Evolutionary conservation across 768 basidiomycete genomes (phyloP), one percentile per base, ranked within the genome.

Genomic region (Agrocybe praecox): DNA sequence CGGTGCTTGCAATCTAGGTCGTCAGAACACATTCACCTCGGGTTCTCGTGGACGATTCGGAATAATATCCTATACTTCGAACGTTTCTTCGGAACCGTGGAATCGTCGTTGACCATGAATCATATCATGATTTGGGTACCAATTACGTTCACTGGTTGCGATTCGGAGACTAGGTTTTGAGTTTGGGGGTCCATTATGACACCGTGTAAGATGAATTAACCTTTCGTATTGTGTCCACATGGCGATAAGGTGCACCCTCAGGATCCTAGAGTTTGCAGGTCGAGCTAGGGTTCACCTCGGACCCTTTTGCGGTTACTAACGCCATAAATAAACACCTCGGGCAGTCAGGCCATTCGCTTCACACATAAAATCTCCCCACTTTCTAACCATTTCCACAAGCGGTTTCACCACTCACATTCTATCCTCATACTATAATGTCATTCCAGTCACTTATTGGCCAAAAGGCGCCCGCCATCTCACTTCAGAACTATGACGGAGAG

Each of bases 401-500:
- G 19, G 9, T 26, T 21, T 48, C 14, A 48, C 22, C 29, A 22
- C 21, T 53, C 36, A 26, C 46, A 14, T 10, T 46, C 21, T n/a
- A 36, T 21, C n/a, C 6, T 54, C 52, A 40, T 15, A 18, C 46
- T 26, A 46, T 21, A 23, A 59, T 57, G 56, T 54, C 52, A 29
- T 48, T 34, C 56, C 62, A 67, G 51, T 58, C 63, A 46, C 66
- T 74, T 49, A 75, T 89, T 58, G 86, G 85, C 44, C 79, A 89
- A 65, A 68, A 69, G 14, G 91, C 90, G 0, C 92, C 93, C 2
- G 51, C 80, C 1, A 73, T 95, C 53, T 83, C 83, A 15, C 78
- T 94, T 4, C 80, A 75, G 29, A 85, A 89, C 62, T 79, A 85
- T 26, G 80, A 87, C 52, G 90, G 89, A 2, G 71, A 85, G 53